Conservation (phyloP, 2,329 filamentous ascomycete genomes). For the Cryphonectria radicalis region DNA sequence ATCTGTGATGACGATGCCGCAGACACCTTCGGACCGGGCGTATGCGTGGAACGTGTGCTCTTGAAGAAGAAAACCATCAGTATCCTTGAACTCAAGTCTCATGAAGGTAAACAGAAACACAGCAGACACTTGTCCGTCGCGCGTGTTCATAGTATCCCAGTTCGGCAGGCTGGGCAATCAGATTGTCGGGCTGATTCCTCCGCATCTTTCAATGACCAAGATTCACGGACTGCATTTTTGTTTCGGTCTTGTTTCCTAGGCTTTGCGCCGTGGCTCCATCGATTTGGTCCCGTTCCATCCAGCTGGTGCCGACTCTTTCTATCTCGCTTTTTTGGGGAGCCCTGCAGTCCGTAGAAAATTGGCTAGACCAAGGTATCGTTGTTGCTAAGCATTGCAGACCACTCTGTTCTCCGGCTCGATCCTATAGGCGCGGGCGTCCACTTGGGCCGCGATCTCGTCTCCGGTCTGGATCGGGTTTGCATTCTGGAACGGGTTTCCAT, state of each 20-base stretch:
- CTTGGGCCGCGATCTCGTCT: background rate
- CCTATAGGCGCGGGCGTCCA: background rate
- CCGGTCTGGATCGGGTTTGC: background rate
- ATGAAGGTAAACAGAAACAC: background rate
- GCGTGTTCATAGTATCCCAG: too few relatives aligned
- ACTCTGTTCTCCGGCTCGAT: background rate
- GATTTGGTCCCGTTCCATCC: background rate
- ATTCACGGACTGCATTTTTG: background rate
- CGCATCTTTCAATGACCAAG: background rate
- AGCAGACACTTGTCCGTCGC: conserved; percentile 7
- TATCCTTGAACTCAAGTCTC: background rate
- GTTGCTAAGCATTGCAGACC: background rate
- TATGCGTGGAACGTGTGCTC: conserved; percentile 81
- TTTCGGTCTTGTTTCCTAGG: background rate
- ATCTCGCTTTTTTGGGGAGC: background rate
- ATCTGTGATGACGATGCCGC: conserved; percentile 78
- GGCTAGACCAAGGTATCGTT: background rate
- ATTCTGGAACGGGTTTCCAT: background rate
- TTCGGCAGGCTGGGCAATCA: background rate
- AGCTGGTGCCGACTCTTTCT: background rate
- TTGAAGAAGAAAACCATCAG: conserved; percentile 20
- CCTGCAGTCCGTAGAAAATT: background rate
- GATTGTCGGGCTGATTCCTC: background rate
- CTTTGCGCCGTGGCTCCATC: background rate
- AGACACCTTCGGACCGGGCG: conserved; percentile 73